Conservation (phyloP, 2,329 filamentous ascomycete genomes). For the Pseudogymnoascus sp. region DNA sequence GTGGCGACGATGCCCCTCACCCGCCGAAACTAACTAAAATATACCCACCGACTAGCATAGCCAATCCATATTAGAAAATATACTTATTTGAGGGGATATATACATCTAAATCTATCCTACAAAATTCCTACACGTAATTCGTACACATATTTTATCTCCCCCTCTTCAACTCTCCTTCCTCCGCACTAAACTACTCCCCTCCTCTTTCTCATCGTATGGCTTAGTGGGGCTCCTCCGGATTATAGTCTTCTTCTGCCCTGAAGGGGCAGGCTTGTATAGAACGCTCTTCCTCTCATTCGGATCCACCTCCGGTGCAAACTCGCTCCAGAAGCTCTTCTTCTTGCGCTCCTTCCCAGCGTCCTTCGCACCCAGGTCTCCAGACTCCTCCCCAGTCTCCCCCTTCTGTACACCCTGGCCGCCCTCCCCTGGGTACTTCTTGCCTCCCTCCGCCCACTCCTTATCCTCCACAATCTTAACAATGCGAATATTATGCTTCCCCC, state of each 20-base stretch:
- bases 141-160: not conserved
- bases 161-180: not conserved
- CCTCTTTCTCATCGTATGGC: not conserved
- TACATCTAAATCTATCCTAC: constrained; percentile 6
- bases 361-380: not conserved
- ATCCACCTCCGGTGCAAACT: constrained; percentile 6
- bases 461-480: constrained; percentile 53
- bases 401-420: not conserved
- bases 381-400: not conserved
- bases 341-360: not conserved
- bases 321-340: constrained; percentile 9
- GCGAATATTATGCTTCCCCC: constrained; percentile 55
- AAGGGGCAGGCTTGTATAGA: not conserved
- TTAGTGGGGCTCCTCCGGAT: constrained; percentile 4
- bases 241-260: not conserved
- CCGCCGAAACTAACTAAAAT: not conserved
- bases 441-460: constrained; percentile 42
- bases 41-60: not conserved
- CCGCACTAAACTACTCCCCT: not conserved
- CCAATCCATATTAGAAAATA: not conserved
- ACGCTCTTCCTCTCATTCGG: constrained; percentile 8
- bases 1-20: not conserved
- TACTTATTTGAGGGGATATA: constrained; percentile 1
- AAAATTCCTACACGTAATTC: constrained; percentile 1
- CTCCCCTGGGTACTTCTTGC: constrained; percentile 43